Evolutionary conservation across 495 filamentous ascomycete genomes (phyloP).

Genomic region (Aspergillus ostianus): DNA sequence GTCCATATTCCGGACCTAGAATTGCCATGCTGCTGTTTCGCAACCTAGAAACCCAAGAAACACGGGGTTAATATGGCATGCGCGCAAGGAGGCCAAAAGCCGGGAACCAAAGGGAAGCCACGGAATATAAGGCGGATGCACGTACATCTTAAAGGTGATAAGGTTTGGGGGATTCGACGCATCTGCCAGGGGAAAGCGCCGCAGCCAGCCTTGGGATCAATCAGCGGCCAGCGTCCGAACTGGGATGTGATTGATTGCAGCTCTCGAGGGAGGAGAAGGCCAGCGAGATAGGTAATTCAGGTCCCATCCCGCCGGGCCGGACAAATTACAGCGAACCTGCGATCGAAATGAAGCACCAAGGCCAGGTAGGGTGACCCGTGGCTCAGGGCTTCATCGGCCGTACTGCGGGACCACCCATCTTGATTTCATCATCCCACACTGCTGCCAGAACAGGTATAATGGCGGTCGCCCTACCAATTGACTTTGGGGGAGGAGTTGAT

Average conservation of each 20-base stretch:
- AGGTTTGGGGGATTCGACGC: constrained; percentile 17
- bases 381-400: neutral
- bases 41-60: constrained; percentile 16
- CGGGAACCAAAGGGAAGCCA: constrained; percentile 10
- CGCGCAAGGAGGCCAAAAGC: neutral
- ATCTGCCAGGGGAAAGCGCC: constrained; percentile 20
- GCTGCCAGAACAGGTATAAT: neutral
- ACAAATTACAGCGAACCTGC: neutral
- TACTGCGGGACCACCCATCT: neutral
- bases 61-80: constrained; percentile 13
- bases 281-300: neutral
- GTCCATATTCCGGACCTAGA: constrained; percentile 32
- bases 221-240: neutral
- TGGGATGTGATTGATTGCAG: neutral
- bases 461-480: neutral
- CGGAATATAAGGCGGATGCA: constrained; percentile 11
- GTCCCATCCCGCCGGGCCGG: neutral
- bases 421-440: neutral
- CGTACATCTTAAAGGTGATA: constrained; percentile 22
- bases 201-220: constrained; percentile 8
- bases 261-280: neutral
- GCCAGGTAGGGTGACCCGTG: neutral
- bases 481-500: too few species aligned
- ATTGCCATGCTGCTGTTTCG: constrained; percentile 34
- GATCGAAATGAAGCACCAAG: neutral